Conservation (phyloP, 148 eudicot species). For the Persicaria maculosa region DNA sequence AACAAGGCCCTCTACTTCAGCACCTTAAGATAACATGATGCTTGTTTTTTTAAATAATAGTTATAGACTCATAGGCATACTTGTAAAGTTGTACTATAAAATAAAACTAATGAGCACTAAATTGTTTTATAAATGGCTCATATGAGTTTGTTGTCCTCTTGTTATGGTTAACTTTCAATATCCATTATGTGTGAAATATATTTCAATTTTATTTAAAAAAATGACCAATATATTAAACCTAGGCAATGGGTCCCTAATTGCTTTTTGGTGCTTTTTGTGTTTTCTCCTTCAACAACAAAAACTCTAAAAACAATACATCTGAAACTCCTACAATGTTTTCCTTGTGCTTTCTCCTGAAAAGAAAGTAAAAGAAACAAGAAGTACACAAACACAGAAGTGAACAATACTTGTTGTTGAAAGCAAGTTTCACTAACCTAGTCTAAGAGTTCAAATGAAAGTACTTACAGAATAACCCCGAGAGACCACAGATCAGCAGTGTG, state of each 20-base stretch:
- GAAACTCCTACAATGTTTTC: background rate
- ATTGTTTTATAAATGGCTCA: background rate
- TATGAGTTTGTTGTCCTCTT: background rate
- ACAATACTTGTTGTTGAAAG: background rate
- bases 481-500: slow-evolving; percentile 99
- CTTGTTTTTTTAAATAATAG: background rate
- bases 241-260: background rate
- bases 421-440: background rate
- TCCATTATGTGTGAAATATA: background rate
- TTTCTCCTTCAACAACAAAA: background rate
- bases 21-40: background rate
- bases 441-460: slow-evolving; percentile 12
- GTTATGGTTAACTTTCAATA: background rate
- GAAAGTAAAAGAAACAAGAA: background rate
- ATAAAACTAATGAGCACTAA: background rate
- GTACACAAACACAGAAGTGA: background rate
- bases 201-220: background rate
- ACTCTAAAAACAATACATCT: background rate
- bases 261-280: background rate
- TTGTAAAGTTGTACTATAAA: background rate
- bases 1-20: background rate
- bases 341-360: background rate
- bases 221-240: background rate
- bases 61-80: background rate
- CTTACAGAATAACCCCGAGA: slow-evolving; percentile 95